These are phyloP conservation scores for Trichoderma guizhouense DNA, from an alignment of 2,329 filamentous ascomycete genomes.

Conservation along the genomic window DNA sequence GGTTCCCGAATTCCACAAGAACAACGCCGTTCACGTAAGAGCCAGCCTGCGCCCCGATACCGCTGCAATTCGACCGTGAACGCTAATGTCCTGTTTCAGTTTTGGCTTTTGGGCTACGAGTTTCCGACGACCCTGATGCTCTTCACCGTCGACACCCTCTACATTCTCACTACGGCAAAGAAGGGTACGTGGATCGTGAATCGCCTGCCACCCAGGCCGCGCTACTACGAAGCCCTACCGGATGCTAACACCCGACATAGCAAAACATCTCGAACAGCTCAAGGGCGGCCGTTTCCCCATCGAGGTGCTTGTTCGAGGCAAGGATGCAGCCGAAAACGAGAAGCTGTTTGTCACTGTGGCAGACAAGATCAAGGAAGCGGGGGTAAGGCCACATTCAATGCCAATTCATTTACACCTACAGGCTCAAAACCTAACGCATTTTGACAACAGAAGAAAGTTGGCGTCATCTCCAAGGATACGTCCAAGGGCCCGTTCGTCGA, in stretches of 20 bases:
- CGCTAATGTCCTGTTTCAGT: slow-evolving; percentile 49
- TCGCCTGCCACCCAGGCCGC: slow-evolving; percentile 30
- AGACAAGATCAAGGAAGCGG: slow-evolving; percentile 81
- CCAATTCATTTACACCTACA: background rate
- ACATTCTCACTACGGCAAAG: slow-evolving; percentile 93
- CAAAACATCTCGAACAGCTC: slow-evolving; percentile 87
- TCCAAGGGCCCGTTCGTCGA: slow-evolving; percentile 87
- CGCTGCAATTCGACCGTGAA: background rate
- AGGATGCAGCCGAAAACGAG: slow-evolving; percentile 86
- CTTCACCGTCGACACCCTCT: slow-evolving; percentile 81
- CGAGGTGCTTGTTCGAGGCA: slow-evolving; percentile 86
- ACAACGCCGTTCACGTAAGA: slow-evolving; percentile 89
- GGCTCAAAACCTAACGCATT: slow-evolving; percentile 14
- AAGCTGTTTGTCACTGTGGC: slow-evolving; percentile 83
- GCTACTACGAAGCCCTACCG: background rate
- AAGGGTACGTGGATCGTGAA: slow-evolving; percentile 65
- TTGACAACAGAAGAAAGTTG: slow-evolving; percentile 73
- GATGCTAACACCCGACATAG: slow-evolving; percentile 43
- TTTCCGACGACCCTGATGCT: slow-evolving; percentile 95
- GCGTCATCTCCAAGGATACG: slow-evolving; percentile 76
- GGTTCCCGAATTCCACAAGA: slow-evolving; percentile 83
- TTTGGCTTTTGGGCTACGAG: slow-evolving; percentile 98
- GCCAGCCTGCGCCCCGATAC: background rate
- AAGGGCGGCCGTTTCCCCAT: slow-evolving; percentile 90
- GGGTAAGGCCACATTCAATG: slow-evolving; percentile 54